Conservation (phyloP, 208 protist genomes). For the Entamoeba invadens region DNA sequence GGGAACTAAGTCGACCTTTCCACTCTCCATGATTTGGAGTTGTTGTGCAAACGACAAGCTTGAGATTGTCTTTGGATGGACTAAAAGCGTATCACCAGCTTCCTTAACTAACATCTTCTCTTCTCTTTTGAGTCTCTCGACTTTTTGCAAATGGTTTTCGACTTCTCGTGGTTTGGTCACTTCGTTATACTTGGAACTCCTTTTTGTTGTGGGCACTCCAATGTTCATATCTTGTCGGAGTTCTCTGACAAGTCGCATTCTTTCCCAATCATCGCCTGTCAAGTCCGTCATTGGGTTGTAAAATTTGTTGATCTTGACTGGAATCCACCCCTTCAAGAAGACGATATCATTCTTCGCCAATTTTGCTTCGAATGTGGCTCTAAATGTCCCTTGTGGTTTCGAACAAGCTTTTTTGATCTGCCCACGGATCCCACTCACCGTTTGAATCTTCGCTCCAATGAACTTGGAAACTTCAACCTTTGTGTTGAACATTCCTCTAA, state of each 20-base stretch:
- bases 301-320: constrained; percentile 69
- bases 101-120: neutral
- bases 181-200: neutral
- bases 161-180: neutral
- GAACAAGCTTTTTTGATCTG: constrained; percentile 80
- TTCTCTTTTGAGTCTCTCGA: neutral
- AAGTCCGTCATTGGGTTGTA: constrained; percentile 63
- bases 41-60: neutral
- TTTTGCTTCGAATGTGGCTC: constrained; percentile 97
- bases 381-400: constrained; percentile 65
- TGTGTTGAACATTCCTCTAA: constrained; percentile 67
- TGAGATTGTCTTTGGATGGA: neutral
- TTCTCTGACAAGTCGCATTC: neutral
- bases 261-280: neutral
- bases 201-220: neutral
- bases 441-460: constrained; percentile 81
- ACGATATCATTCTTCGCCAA: constrained; percentile 90
- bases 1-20: no score
- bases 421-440: constrained; percentile 89
- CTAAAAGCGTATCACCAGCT: neutral
- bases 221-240: neutral
- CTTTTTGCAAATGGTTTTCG: neutral
- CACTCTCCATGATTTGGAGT: neutral
- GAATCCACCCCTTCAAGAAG: constrained; percentile 88
- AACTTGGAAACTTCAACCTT: constrained; percentile 74